These are phyloP conservation scores for Pyrus pyrifolia DNA, from an alignment of 306 rosid species.

Conservation along the genomic window DNA sequence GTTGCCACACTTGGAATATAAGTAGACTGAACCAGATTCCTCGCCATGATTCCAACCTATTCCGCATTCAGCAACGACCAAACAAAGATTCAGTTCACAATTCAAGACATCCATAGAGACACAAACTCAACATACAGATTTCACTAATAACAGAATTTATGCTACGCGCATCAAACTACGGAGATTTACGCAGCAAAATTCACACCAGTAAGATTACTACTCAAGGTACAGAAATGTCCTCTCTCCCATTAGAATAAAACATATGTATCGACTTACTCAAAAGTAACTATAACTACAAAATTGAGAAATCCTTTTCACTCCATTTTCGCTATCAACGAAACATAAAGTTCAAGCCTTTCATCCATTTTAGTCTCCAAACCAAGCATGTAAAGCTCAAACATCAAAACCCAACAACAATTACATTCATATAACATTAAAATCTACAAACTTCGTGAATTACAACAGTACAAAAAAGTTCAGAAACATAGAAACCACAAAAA, in stretches of 20 bases:
- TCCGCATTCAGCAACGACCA: constrained; percentile 20
- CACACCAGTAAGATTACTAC: background rate
- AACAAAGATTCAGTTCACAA: constrained; percentile 6
- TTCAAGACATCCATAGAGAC: background rate
- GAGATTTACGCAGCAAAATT: background rate
- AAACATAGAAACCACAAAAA: background rate
- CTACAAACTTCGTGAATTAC: background rate
- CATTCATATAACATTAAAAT: background rate
- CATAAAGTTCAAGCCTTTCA: background rate
- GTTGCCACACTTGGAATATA: constrained; percentile 54
- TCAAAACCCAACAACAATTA: background rate
- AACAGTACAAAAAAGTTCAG: background rate
- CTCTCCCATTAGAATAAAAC: background rate
- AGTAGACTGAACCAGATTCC: constrained; percentile 77
- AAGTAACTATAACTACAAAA: background rate
- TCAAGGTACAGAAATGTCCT: background rate
- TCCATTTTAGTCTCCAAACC: background rate
- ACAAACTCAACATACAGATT: background rate
- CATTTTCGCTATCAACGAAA: background rate
- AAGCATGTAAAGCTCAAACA: background rate
- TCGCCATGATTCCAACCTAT: constrained; percentile 51
- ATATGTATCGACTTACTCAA: background rate
- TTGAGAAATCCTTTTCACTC: background rate
- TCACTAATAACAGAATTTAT: background rate
- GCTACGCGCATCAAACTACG: background rate